Evolutionary conservation across 2,329 filamentous ascomycete species (phyloP).

Genomic region (Coniochaeta pulveracea): DNA sequence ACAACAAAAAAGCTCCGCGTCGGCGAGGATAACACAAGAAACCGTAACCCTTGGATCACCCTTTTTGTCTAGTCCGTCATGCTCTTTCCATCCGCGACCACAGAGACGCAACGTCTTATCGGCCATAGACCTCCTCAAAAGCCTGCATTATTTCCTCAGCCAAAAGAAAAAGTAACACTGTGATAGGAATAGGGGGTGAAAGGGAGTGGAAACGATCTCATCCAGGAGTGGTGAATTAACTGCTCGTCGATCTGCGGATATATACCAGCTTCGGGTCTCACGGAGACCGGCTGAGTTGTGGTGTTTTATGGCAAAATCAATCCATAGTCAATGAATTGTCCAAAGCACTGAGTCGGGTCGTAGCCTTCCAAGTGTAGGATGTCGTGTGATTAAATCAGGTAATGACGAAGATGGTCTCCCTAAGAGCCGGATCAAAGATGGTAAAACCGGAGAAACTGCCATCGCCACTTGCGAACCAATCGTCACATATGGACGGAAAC

Average conservation of each 20-base stretch:
- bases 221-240: slow-evolving; percentile 2
- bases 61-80: slow-evolving; percentile 4
- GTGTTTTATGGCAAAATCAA: slow-evolving; percentile 22
- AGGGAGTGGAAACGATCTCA: slow-evolving; percentile 1
- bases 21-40: slow-evolving; percentile 4
- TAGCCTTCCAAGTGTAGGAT: slow-evolving; percentile 27
- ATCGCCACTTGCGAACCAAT: slow-evolving; percentile 15
- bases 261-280: not conserved
- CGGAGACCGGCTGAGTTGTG: not conserved
- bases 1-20: no score
- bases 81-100: no score
- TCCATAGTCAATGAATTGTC: slow-evolving; percentile 26
- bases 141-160: slow-evolving; percentile 1
- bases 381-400: slow-evolving; percentile 25
- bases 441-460: slow-evolving; percentile 15
- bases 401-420: slow-evolving; percentile 22
- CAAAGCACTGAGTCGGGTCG: slow-evolving; percentile 24
- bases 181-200: not conserved
- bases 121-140: not conserved
- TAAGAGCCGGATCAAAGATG: slow-evolving; percentile 22
- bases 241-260: slow-evolving; percentile 4
- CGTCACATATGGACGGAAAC: slow-evolving; percentile 5
- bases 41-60: not conserved
- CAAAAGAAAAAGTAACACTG: not conserved
- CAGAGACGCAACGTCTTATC: not conserved